Conservation (phyloP, 2,329 filamentous ascomycete species). For the Geosmithia morbida region DNA sequence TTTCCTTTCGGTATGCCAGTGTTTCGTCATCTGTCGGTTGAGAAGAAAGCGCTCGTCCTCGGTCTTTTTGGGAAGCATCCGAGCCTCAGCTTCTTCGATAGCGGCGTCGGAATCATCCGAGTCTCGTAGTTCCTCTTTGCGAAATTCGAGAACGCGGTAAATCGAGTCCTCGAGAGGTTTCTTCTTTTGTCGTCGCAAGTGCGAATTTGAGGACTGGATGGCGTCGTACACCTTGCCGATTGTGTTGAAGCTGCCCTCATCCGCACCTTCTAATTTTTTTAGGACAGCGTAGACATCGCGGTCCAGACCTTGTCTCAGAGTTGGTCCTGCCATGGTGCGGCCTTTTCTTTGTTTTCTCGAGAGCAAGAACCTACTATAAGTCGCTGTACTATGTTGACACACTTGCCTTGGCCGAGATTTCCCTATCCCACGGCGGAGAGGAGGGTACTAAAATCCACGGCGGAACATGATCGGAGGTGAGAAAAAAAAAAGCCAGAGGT, state of each 20-base stretch:
- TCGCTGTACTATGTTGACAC: no score
- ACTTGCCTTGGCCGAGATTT: no score
- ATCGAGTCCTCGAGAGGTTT: constrained; percentile 72
- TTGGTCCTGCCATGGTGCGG: constrained; percentile 1
- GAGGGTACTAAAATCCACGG: neutral
- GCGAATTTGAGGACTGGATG: constrained; percentile 78
- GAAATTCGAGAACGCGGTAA: constrained; percentile 61
- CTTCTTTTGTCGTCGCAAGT: constrained; percentile 69
- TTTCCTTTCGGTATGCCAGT: constrained; percentile 14
- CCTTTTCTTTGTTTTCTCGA: neutral
- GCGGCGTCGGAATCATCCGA: constrained; percentile 36
- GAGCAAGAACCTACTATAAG: no score
- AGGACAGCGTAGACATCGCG: constrained; percentile 68
- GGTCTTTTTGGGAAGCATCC: constrained; percentile 7
- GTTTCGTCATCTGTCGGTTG: constrained; percentile 25
- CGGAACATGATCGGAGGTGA: neutral
- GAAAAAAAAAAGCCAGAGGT: neutral
- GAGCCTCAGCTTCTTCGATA: constrained; percentile 23
- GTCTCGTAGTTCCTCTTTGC: constrained; percentile 48
- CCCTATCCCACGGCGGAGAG: no score
- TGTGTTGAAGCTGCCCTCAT: constrained; percentile 31
- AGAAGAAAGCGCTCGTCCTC: constrained; percentile 22
- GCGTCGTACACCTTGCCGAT: constrained; percentile 56
- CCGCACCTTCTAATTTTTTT: constrained; percentile 53
- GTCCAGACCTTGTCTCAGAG: constrained; percentile 28